Evolutionary conservation across 441 rosid species (phyloP).

Genomic region (Jatropha podagrica): DNA sequence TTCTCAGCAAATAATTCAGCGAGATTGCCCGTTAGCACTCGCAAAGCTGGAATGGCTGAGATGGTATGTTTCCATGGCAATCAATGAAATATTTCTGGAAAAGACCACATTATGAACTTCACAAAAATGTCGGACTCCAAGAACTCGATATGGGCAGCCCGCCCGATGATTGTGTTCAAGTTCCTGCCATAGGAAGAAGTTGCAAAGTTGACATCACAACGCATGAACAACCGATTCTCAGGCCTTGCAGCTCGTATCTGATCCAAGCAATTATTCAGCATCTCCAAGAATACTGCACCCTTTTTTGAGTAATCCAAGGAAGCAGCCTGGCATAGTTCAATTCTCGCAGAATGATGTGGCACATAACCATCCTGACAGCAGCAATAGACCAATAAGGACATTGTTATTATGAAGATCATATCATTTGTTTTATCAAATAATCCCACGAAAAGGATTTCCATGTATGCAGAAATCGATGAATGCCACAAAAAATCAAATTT

Average conservation of each 20-base stretch:
- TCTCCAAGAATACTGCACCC: slow-evolving; percentile 72
- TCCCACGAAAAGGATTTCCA: not conserved
- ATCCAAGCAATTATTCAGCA: slow-evolving; percentile 83
- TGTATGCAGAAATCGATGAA: not conserved
- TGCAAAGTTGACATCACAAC: slow-evolving; percentile 82
- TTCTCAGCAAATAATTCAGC: not conserved
- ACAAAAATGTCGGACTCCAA: slow-evolving; percentile 79
- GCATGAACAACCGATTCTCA: slow-evolving; percentile 70
- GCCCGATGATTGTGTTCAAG: slow-evolving; percentile 76
- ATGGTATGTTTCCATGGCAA: not conserved
- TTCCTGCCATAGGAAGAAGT: slow-evolving; percentile 68
- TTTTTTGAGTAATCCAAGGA: slow-evolving; percentile 69
- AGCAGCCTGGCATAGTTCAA: slow-evolving; percentile 72
- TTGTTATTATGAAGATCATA: not conserved
- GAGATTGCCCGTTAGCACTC: not conserved
- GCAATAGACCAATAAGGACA: slow-evolving; percentile 2
- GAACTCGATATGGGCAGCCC: slow-evolving; percentile 93
- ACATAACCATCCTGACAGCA: slow-evolving; percentile 83
- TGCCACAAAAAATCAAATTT: not conserved
- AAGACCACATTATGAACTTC: slow-evolving; percentile 92
- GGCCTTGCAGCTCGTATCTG: slow-evolving; percentile 75
- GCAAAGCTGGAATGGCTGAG: not conserved
- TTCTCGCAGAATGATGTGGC: slow-evolving; percentile 92
- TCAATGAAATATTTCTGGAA: slow-evolving; percentile 66
- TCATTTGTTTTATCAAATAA: not conserved